A percentile compares a stretch with the other conserved stretches of the same genome.
Conservation (phyloP, 2,329 filamentous ascomycete species). For the Delphinella strobiligena region DNA sequence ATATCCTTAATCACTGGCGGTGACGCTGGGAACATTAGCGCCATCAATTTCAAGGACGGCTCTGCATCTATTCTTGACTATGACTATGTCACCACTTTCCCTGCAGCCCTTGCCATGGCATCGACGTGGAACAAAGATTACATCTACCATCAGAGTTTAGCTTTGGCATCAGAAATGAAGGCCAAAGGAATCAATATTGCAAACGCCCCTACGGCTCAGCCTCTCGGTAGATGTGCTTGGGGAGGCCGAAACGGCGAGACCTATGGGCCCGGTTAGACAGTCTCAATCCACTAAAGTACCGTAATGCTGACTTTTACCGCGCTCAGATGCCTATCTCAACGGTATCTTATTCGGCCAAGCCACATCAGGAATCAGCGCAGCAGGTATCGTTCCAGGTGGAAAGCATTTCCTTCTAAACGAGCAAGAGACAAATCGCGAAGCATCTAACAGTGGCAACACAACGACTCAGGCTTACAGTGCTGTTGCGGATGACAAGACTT, state of each 20-base stretch:
- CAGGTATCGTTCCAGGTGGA: conserved; percentile 27
- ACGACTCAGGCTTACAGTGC: conserved; percentile 3
- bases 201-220: conserved; percentile 18
- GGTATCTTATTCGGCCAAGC: conserved; percentile 29
- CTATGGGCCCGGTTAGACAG: no score
- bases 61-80: conserved; percentile 63
- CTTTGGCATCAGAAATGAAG: conserved; percentile 31
- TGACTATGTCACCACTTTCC: conserved; percentile 20
- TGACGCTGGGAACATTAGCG: conserved; percentile 54
- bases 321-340: conserved; percentile 32
- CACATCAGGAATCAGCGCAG: conserved; percentile 27
- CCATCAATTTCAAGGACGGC: conserved; percentile 73
- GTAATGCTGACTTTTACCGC: no score
- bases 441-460: neutral
- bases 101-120: conserved; percentile 19
- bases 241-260: conserved; percentile 34
- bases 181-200: conserved; percentile 9
- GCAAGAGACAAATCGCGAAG: conserved; percentile 34
- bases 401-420: conserved; percentile 51
- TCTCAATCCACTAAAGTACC: no score
- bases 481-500: conserved; percentile 14
- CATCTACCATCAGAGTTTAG: conserved; percentile 34
- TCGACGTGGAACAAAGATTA: conserved; percentile 31
- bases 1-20: conserved; percentile 91
- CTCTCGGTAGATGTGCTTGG: conserved; percentile 28